Percentiles rank a stretch among this genome's conserved stretches.
Conservation (phyloP, 257 asterid species). For the Paulownia fortunei region DNA sequence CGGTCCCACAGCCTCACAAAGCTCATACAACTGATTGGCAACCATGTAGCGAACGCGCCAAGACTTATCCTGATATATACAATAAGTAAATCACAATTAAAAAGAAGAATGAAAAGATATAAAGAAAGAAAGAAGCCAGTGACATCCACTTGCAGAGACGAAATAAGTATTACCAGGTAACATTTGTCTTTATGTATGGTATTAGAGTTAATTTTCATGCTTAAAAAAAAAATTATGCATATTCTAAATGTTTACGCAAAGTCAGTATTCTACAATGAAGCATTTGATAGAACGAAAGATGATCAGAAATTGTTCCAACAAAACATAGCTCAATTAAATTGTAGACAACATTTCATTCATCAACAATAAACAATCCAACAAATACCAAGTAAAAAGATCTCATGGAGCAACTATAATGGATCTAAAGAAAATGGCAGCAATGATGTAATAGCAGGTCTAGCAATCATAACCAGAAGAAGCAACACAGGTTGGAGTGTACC, state of each 20-base stretch:
- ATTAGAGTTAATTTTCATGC: not conserved
- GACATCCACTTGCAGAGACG: not conserved
- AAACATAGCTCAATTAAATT: constrained; percentile 2
- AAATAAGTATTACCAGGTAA: not conserved
- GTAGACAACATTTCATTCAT: constrained; percentile 5
- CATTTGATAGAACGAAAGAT: constrained; percentile 16
- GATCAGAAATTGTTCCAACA: constrained; percentile 3
- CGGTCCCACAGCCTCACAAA: constrained; percentile 98
- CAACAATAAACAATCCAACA: constrained; percentile 16
- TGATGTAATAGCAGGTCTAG: not conserved
- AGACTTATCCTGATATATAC: constrained; percentile 79
- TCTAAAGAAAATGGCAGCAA: not conserved
- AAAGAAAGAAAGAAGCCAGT: not conserved
- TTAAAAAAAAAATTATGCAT: not conserved
- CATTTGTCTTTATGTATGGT: not conserved
- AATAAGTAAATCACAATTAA: not conserved
- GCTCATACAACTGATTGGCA: constrained; percentile 95
- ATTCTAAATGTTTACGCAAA: constrained; percentile 5
- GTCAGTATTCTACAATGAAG: not conserved
- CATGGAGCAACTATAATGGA: constrained; percentile 12
- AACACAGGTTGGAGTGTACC: constrained; percentile 43
- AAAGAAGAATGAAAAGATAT: not conserved
- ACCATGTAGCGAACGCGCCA: constrained; percentile 99
- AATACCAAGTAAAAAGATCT: not conserved
- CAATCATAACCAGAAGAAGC: constrained; percentile 18